Evolutionary conservation across 108 stramenopile species (phyloP).

Genomic region (Cyclotella choctawhatcheeana): DNA sequence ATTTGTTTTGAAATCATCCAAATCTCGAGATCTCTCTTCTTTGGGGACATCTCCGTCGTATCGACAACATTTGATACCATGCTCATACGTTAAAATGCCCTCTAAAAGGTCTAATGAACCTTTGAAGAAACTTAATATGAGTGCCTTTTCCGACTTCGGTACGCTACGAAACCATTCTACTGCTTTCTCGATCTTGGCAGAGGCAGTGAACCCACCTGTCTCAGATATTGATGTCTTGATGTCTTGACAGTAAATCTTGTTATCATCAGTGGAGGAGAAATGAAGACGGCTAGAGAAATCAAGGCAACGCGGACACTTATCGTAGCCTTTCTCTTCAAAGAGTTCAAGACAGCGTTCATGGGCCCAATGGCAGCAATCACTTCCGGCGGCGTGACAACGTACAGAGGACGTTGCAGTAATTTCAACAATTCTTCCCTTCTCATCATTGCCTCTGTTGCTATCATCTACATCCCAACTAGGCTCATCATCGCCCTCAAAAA

Average conservation of each 20-base stretch:
- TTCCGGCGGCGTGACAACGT: conserved; percentile 32
- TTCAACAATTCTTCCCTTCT: conserved; percentile 23
- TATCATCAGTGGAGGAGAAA: not conserved
- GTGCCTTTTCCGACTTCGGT: conserved; percentile 47
- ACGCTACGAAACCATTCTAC: conserved; percentile 38
- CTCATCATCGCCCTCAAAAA: conserved; percentile 31
- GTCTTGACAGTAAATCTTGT: conserved; percentile 21
- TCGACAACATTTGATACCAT: conserved; percentile 39
- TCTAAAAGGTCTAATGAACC: conserved; percentile 52
- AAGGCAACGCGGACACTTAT: conserved; percentile 37
- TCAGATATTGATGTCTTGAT: conserved; percentile 2
- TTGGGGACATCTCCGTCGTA: conserved; percentile 55
- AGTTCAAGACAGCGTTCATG: conserved; percentile 38
- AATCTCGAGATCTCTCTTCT: conserved; percentile 24
- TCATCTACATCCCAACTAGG: not conserved
- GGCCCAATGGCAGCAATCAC: conserved; percentile 38
- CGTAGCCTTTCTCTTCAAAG: conserved; percentile 1
- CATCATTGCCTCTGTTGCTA: not conserved
- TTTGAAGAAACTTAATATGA: conserved; percentile 53
- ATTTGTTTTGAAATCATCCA: conserved; percentile 45
- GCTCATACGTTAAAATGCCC: conserved; percentile 46
- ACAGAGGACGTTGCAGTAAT: not conserved
- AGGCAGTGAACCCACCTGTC: conserved; percentile 48
- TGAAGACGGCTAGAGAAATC: conserved; percentile 36
- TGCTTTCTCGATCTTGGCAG: conserved; percentile 47